Conservation (phyloP, 2,329 filamentous ascomycete species). For the Elsinoe perseae region DNA sequence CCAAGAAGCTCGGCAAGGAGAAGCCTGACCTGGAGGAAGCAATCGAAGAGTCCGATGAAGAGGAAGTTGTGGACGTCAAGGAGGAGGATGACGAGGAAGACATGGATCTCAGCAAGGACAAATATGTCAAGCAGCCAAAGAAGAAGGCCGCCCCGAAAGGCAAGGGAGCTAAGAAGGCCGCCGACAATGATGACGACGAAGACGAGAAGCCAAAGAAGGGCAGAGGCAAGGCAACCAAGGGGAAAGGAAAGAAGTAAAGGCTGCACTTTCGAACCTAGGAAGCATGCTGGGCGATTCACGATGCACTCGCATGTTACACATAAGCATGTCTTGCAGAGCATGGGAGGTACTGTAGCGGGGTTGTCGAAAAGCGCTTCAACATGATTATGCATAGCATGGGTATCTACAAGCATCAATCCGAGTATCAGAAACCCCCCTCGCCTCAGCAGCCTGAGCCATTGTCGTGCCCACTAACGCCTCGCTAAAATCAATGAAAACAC, state of each 20-base stretch:
- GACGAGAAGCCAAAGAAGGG: slow-evolving; percentile 50
- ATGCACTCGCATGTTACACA: too few relatives aligned
- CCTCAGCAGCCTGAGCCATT: too few relatives aligned
- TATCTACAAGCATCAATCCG: background rate
- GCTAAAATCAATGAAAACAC: background rate
- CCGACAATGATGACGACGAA: slow-evolving; percentile 30
- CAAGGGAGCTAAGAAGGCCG: slow-evolving; percentile 42
- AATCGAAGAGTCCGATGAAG: slow-evolving; percentile 78
- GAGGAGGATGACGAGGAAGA: slow-evolving; percentile 60
- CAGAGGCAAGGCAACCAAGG: slow-evolving; percentile 33
- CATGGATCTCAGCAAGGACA: slow-evolving; percentile 89
- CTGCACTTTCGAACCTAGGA: too few relatives aligned
- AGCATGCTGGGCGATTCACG: too few relatives aligned
- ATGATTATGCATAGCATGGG: slow-evolving; percentile 5
- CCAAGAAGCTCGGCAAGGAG: slow-evolving; percentile 60
- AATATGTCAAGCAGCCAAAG: slow-evolving; percentile 91
- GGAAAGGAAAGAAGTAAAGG: slow-evolving; percentile 41
- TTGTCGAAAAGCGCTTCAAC: background rate
- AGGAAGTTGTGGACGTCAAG: slow-evolving; percentile 37
- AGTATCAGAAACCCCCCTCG: background rate
- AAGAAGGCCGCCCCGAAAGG: slow-evolving; percentile 41
- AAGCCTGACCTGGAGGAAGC: slow-evolving; percentile 93
- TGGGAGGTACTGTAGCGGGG: background rate
- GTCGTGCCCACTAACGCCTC: slow-evolving; percentile 6
- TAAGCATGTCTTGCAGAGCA: background rate